Evolutionary conservation across 805 yeast genomes (phyloP).

Genomic region (Metschnikowia noctiluminum): DNA sequence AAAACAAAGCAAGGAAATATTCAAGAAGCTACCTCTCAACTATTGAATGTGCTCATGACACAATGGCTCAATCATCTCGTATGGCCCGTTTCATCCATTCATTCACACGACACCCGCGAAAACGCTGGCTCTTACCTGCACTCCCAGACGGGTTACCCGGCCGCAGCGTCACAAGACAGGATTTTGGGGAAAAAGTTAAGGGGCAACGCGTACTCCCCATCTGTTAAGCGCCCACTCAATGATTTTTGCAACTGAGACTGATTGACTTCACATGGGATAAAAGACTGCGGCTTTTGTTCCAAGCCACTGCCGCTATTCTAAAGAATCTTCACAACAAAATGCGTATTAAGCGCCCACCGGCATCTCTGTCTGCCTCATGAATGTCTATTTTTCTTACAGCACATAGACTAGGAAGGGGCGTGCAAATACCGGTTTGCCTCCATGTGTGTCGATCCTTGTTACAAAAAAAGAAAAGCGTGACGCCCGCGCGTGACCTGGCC

Average conservation of each 20-base stretch:
- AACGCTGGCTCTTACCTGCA: not conserved
- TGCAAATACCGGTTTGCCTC: conserved; percentile 4
- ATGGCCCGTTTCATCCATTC: conserved; percentile 2
- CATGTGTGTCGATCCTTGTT: not conserved
- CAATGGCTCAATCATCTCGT: not conserved
- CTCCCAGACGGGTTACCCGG: conserved; percentile 5
- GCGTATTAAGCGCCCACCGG: not conserved
- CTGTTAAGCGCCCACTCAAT: not conserved
- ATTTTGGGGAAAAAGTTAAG: conserved; percentile 1
- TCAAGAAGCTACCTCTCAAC: not conserved
- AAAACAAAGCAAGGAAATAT: not conserved
- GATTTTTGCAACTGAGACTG: not conserved
- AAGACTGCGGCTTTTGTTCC: not conserved
- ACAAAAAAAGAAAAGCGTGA: conserved; percentile 9
- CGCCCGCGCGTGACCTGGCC: conserved; percentile 1
- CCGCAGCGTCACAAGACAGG: conserved; percentile 1
- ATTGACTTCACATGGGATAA: not conserved
- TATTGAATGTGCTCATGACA: not conserved
- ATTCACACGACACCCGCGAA: conserved; percentile 8
- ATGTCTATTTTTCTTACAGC: not conserved
- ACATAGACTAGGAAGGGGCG: conserved; percentile 1
- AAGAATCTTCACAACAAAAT: not conserved
- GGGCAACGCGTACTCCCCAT: conserved; percentile 6
- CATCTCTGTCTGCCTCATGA: not conserved
- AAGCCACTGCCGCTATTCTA: not conserved